Percentiles rank a stretch among this genome's conserved stretches.
Evolutionary conservation across 1,139 yeast species (phyloP).

Genomic region (Pneumocystis oryctolagi): DNA sequence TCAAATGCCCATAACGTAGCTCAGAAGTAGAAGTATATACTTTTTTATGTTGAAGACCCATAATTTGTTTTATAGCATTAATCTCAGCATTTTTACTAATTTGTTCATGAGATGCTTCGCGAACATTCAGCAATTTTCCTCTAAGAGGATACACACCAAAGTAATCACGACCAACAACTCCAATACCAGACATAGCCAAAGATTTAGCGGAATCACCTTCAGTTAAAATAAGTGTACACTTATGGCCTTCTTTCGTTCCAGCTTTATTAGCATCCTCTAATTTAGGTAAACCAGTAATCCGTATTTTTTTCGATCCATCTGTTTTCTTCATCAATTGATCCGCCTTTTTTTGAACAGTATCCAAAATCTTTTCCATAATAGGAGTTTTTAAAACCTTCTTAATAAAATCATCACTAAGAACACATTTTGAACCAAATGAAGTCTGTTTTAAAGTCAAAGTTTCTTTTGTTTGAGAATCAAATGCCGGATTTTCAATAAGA

Average conservation of each 20-base stretch:
- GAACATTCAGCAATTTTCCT: slow-evolving; percentile 86
- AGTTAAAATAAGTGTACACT: slow-evolving; percentile 83
- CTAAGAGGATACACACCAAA: slow-evolving; percentile 93
- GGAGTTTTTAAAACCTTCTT: slow-evolving; percentile 62
- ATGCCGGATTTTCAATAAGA: slow-evolving; percentile 89
- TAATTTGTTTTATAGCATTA: slow-evolving; percentile 85
- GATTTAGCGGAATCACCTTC: slow-evolving; percentile 97
- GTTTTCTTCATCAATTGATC: slow-evolving; percentile 75
- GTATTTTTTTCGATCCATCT: slow-evolving; percentile 73
- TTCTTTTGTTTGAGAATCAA: slow-evolving; percentile 94
- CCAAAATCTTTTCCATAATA: slow-evolving; percentile 65
- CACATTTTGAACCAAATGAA: slow-evolving; percentile 77
- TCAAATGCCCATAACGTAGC: slow-evolving; percentile 85
- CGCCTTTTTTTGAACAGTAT: slow-evolving; percentile 74
- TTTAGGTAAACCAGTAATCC: slow-evolving; percentile 81
- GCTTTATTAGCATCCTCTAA: slow-evolving; percentile 94
- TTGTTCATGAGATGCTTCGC: slow-evolving; percentile 93
- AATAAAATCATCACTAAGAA: slow-evolving; percentile 60
- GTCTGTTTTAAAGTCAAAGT: slow-evolving; percentile 78
- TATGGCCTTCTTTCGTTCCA: slow-evolving; percentile 81
- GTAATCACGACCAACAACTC: slow-evolving; percentile 89
- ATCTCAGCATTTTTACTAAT: slow-evolving; percentile 85
- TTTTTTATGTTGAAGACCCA: slow-evolving; percentile 90
- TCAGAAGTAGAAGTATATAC: slow-evolving; percentile 58
- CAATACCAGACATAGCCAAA: slow-evolving; percentile 82